phyloP scores from a whole-genome alignment of 768 basidiomycete genomes.

The Tylopilus sp. region DNA sequence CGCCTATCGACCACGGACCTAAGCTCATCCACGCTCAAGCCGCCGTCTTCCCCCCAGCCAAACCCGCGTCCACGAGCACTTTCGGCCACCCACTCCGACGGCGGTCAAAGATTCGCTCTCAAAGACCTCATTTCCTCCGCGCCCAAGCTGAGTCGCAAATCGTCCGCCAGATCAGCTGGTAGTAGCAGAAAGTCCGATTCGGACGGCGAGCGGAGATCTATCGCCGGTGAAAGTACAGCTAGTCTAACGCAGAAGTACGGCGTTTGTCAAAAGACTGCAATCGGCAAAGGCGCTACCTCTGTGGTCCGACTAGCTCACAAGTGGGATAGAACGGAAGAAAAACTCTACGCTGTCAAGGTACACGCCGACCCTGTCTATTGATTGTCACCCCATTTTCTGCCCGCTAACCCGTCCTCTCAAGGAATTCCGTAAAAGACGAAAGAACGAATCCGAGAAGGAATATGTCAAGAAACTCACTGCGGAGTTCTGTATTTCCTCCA shows the following conservation, averaged over 20 bases:
- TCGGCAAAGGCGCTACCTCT: conserved; percentile 97
- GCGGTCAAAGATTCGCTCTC: conserved; percentile 74
- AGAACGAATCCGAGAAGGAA: conserved; percentile 98
- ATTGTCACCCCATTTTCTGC: background rate
- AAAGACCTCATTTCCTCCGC: conserved; percentile 72
- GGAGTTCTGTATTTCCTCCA: conserved; percentile 98
- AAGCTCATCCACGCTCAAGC: conserved; percentile 22
- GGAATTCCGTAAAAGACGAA: conserved; percentile 98
- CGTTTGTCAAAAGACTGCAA: conserved; percentile 93
- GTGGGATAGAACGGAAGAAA: conserved; percentile 96
- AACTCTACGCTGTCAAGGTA: conserved; percentile 97
- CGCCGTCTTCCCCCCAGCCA: conserved; percentile 17
- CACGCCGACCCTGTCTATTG: conserved; percentile 18
- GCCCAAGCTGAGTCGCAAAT: conserved; percentile 71
- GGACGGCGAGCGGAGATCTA: conserved; percentile 45
- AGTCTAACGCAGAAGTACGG: conserved; percentile 89
- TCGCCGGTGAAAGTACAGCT: conserved; percentile 49
- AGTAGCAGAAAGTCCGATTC: conserved; percentile 69
- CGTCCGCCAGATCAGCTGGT: conserved; percentile 66
- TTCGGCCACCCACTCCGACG: conserved; percentile 54
- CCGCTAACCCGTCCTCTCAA: conserved; percentile 27
- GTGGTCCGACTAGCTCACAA: conserved; percentile 97
- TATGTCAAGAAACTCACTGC: conserved; percentile 99
- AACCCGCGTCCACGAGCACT: conserved; percentile 33
- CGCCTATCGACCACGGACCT: conserved; percentile 31